Conservation (phyloP, 257 asterid genomes). For the Lavandula angustifolia region DNA sequence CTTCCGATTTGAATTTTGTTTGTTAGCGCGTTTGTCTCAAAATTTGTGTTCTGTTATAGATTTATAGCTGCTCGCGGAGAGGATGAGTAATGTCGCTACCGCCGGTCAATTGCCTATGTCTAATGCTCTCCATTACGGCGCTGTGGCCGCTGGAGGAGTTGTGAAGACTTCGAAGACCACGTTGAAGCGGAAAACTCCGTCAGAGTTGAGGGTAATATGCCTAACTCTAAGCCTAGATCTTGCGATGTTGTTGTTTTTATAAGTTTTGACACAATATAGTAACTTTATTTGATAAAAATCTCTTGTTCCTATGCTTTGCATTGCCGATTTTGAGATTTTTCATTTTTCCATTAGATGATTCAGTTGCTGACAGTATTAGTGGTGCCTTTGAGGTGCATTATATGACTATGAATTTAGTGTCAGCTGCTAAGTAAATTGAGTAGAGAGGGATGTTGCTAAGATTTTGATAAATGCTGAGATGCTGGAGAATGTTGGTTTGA, state of each 20-base stretch:
- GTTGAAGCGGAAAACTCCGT: slow-evolving; percentile 81
- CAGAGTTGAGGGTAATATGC: slow-evolving; percentile 68
- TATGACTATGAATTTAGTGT: too few relatives aligned
- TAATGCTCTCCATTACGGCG: slow-evolving; percentile 51
- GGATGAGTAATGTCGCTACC: slow-evolving; percentile 71
- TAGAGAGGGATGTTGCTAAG: not conserved
- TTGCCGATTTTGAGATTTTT: not conserved
- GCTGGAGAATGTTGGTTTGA: not conserved
- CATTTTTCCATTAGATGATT: not conserved
- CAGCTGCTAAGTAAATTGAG: not conserved
- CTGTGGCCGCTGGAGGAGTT: slow-evolving; percentile 40
- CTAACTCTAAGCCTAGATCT: slow-evolving; percentile 14
- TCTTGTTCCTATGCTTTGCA: not conserved
- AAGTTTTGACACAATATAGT: not conserved
- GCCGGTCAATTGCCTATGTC: slow-evolving; percentile 53
- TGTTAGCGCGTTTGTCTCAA: not conserved
- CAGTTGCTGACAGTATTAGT: not conserved
- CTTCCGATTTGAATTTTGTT: not conserved
- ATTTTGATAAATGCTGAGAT: not conserved
- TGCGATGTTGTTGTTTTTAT: not conserved
- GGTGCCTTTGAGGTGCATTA: not conserved
- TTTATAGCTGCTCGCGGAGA: slow-evolving; percentile 28
- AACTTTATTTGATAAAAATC: not conserved
- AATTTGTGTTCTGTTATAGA: not conserved
- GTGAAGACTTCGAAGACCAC: slow-evolving; percentile 37